A percentile compares a stretch with the other conserved stretches of the same genome.
Evolutionary conservation across 2,329 filamentous ascomycete genomes (phyloP).

Genomic region (Aspergillus uvarum): DNA sequence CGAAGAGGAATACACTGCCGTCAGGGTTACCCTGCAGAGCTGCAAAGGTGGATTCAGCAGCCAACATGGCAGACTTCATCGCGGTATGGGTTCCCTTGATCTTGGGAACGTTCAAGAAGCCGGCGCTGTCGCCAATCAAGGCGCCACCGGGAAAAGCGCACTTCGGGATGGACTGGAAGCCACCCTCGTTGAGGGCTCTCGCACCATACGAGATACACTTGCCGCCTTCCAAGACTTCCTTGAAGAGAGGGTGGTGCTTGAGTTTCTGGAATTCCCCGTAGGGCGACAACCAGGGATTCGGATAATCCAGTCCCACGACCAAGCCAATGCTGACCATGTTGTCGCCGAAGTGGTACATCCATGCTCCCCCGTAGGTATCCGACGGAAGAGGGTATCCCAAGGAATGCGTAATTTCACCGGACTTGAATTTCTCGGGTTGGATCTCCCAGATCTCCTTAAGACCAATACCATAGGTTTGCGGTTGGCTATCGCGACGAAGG

Average conservation of each 20-base stretch:
- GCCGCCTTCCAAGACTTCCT: constrained; percentile 81
- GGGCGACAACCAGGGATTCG: constrained; percentile 93
- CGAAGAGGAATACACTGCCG: constrained; percentile 83
- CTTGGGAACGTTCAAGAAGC: constrained; percentile 96
- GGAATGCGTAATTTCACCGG: constrained; percentile 81
- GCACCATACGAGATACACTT: constrained; percentile 98
- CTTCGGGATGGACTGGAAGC: constrained; percentile 96
- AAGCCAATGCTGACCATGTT: constrained; percentile 91
- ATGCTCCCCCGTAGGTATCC: constrained; percentile 95
- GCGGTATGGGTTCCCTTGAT: constrained; percentile 98
- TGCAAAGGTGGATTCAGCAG: constrained; percentile 82
- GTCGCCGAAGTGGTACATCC: constrained; percentile 99
- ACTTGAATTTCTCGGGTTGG: constrained; percentile 84
- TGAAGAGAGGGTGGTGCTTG: constrained; percentile 95
- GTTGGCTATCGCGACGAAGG: constrained; percentile 80
- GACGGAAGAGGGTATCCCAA: constrained; percentile 87
- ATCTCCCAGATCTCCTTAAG: constrained; percentile 98
- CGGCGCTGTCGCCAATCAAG: constrained; percentile 91
- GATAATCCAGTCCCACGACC: constrained; percentile 90
- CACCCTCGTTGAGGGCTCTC: constrained; percentile 86
- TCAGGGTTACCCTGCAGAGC: constrained; percentile 62
- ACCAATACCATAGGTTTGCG: constrained; percentile 92
- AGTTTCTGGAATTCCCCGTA: constrained; percentile 98
- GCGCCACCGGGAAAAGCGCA: constrained; percentile 94
- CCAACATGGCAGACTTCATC: constrained; percentile 96